phyloP scores from a whole-genome alignment of 2,329 filamentous ascomycete species.

The Aspergillus pseudoterreus region DNA sequence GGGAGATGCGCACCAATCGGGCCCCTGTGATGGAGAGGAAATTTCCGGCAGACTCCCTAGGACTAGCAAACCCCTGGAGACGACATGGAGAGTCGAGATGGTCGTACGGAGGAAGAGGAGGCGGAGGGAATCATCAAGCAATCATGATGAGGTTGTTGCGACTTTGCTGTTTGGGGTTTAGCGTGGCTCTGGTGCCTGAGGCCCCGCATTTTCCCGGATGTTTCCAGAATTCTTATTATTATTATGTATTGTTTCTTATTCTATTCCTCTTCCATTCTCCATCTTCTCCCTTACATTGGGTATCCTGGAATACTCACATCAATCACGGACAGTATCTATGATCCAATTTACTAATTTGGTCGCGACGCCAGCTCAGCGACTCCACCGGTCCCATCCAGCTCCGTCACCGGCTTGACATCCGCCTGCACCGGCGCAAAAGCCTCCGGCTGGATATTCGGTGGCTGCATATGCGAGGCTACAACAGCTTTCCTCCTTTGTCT shows the following conservation, averaged over 20 bases:
- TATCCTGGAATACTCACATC: neutral
- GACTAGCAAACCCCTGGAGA: neutral
- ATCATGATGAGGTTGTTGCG: neutral
- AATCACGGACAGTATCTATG: too few relatives aligned
- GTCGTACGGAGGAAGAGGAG: neutral
- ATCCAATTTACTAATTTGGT: too few relatives aligned
- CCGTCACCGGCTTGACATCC: too few relatives aligned
- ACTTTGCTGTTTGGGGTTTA: neutral
- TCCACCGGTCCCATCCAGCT: too few relatives aligned
- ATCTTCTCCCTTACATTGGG: neutral
- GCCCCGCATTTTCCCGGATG: neutral
- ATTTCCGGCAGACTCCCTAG: neutral
- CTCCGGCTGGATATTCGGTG: too few relatives aligned
- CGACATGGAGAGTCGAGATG: neutral
- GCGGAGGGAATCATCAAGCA: neutral
- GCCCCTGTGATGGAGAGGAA: neutral
- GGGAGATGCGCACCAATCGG: neutral
- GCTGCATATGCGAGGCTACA: too few relatives aligned
- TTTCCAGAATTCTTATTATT: neutral
- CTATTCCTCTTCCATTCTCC: neutral
- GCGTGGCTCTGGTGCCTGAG: neutral
- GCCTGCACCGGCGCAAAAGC: too few relatives aligned
- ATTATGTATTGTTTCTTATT: neutral
- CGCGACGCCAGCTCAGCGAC: too few relatives aligned
- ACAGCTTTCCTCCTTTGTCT: neutral